Base-by-base conservation (phyloP, 2,329 filamentous ascomycete genomes). In the Stagonosporopsis cucurbitacearum region DNA sequence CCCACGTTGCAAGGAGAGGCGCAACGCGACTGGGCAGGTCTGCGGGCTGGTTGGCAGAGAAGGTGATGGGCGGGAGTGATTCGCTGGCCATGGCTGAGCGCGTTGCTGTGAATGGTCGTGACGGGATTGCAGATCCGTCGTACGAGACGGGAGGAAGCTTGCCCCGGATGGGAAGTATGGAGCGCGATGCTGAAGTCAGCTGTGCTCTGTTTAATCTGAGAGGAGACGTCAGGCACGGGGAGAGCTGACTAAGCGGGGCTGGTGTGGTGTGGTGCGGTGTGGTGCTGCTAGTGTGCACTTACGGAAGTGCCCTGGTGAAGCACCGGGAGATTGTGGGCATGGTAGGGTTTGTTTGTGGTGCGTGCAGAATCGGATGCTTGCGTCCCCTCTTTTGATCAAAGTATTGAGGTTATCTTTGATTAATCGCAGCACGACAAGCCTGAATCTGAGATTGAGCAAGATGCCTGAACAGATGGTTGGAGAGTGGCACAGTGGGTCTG, bases 1-100 rank as follows among this genome's bases (percentile, higher is more conserved):
- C 56, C 72, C 72, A 75, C 23, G 58, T 55, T 7, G 60, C 47
- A 32, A 65, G 33, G 20, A 74, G 67, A 8, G 54, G 57, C 1
- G 60, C 47, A 4, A 65, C 51, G n/a, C 72, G 71, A 17, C 53
- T 33, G 22, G 66, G 61, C 28, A 75, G 53, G 19, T 72, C 64
- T 13, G 59, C 20, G 8, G 72, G 68, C 45, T 72, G 70, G 54
- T 63, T 54, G 47, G 55, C 59, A 28, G 71, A 65, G 58, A 70
- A 73, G 62, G 65, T 64, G 47, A 69, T 65, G 36, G 60, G 51
- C 44, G 46, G 41, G 25, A 19, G 20, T 33, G 20, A 13, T 13
- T 19, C 30, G n/a, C 40, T 46, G 41, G 36, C 25, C 47, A 56
- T 50, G 20, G 23, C 19, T 43, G 51, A 15, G 12, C 13, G 40